phyloP scores from a whole-genome alignment of 768 basidiomycete species.

The Auriscalpium orientale region DNA sequence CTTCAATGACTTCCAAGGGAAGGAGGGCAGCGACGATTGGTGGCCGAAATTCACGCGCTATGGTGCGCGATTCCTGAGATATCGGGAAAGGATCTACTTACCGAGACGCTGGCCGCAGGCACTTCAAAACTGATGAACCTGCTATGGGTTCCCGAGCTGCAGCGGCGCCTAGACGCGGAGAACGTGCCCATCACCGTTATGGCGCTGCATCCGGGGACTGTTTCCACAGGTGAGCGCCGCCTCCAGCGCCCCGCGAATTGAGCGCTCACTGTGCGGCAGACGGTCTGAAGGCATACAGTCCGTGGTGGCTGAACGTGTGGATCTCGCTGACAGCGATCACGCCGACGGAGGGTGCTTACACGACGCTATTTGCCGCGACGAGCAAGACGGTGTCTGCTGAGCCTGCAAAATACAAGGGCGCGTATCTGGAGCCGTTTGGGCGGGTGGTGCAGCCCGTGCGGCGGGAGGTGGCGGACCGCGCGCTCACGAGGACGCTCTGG shows the following conservation, averaged over 20 bases:
- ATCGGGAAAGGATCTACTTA: background rate
- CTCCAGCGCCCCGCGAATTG: background rate
- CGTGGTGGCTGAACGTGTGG: background rate
- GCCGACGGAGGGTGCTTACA: background rate
- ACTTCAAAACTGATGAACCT: slow-evolving; percentile 2
- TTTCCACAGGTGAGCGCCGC: background rate
- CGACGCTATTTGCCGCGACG: slow-evolving; percentile 1
- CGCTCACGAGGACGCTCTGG: background rate
- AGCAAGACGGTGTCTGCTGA: background rate
- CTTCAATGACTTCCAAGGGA: background rate
- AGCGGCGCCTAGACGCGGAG: slow-evolving; percentile 1
- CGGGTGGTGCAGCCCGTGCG: background rate
- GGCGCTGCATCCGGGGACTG: background rate
- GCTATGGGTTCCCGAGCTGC: background rate
- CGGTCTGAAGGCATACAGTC: background rate
- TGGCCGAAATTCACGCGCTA: slow-evolving; percentile 1
- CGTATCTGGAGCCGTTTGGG: slow-evolving; percentile 1
- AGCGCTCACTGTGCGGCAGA: background rate
- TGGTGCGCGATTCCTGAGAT: background rate
- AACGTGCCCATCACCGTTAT: background rate
- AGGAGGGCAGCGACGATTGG: background rate
- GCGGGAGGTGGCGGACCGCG: background rate
- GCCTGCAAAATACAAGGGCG: background rate
- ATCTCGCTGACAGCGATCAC: background rate
- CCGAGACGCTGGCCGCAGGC: background rate